Evolutionary conservation across 1,284 basidiomycete species (phyloP), one percentile per base, ranked within the genome.

Genomic region (Inonotus hispidus): DNA sequence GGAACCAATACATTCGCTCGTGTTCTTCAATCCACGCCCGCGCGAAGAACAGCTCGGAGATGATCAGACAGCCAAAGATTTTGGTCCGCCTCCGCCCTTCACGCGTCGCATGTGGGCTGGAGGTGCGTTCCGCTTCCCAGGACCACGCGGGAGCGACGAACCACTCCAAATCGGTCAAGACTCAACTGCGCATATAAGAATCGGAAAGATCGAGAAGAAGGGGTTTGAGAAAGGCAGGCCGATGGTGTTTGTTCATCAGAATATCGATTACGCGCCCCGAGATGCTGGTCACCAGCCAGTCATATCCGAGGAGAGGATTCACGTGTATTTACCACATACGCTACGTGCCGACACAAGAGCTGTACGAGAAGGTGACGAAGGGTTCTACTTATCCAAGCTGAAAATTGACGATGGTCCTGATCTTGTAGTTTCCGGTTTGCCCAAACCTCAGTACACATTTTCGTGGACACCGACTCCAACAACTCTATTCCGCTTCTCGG

Each of bases 61-160:
- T 21, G 91, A 93, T 69, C 89, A 89, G 14, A 92, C 90, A n/a
- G 87, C 90, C 66, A 75, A 76, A 1, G 82, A 85, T 59, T 84
- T 88, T 60, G 83, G 83, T 66, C 86, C 92, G 1, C 91, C 92
- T 0, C 72, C 79, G 49, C 90, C 90, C 0, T 93, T 89, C 73
- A 80, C 81, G 23, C 79, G 88, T 47, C 78, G 92, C 21, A 93
- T 93, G 91, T 93, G 92, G 90, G 90, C 89, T 0, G 83, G 87
- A 21, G 91, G 92, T 0, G 79, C 75, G 62, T 86, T 93, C 43
- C 43, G 35, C 37, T 62, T 41, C 35, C 35, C 53, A 4, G 25
- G 32, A 32, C 16, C 25, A 16, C 27, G 29, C 6, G 50, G 32
- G 2, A 52, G 32, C 19, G 27, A 21, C 11, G 19, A 27, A 14